phyloP scores from a whole-genome alignment of 805 yeast species.

The Myxozyma nipponensis region DNA sequence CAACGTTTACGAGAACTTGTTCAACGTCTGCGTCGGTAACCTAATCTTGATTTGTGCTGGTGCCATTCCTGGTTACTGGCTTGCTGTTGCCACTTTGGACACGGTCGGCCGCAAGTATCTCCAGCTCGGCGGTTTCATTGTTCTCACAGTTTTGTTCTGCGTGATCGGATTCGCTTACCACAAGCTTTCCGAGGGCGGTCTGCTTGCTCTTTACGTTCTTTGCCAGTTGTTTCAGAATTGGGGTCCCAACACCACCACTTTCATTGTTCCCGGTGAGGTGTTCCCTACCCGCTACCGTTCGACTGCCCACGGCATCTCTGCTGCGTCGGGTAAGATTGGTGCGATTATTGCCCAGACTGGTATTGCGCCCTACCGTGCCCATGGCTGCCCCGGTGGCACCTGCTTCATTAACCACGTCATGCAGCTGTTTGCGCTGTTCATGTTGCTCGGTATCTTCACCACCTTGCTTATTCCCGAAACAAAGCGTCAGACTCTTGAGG shows the following conservation, averaged over 20 bases:
- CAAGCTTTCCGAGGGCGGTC: slow-evolving; percentile 60
- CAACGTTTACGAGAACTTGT: slow-evolving; percentile 66
- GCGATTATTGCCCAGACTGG: slow-evolving; percentile 67
- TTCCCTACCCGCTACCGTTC: slow-evolving; percentile 96
- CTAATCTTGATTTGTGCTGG: slow-evolving; percentile 92
- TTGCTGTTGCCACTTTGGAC: slow-evolving; percentile 74
- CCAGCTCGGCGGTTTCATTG: slow-evolving; percentile 69
- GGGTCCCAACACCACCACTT: slow-evolving; percentile 92
- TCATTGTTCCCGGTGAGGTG: slow-evolving; percentile 85
- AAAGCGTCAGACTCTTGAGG: slow-evolving; percentile 84
- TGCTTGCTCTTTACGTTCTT: slow-evolving; percentile 71
- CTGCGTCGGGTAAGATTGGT: slow-evolving; percentile 89
- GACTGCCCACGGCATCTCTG: slow-evolving; percentile 91
- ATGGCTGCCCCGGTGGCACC: slow-evolving; percentile 62
- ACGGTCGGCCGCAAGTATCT: slow-evolving; percentile 78
- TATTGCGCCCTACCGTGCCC: slow-evolving; percentile 68
- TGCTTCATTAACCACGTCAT: slow-evolving; percentile 90
- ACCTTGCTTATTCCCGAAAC: slow-evolving; percentile 81
- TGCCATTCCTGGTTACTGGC: slow-evolving; percentile 92
- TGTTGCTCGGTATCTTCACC: slow-evolving; percentile 70
- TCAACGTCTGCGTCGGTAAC: slow-evolving; percentile 85
- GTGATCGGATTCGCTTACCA: slow-evolving; percentile 80
- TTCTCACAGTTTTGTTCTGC: slow-evolving; percentile 71
- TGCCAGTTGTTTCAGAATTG: slow-evolving; percentile 87
- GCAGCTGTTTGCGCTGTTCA: slow-evolving; percentile 90